Evolutionary conservation across 2,329 filamentous ascomycete genomes (phyloP).

Genomic region (Chaetothyriales sp.): DNA sequence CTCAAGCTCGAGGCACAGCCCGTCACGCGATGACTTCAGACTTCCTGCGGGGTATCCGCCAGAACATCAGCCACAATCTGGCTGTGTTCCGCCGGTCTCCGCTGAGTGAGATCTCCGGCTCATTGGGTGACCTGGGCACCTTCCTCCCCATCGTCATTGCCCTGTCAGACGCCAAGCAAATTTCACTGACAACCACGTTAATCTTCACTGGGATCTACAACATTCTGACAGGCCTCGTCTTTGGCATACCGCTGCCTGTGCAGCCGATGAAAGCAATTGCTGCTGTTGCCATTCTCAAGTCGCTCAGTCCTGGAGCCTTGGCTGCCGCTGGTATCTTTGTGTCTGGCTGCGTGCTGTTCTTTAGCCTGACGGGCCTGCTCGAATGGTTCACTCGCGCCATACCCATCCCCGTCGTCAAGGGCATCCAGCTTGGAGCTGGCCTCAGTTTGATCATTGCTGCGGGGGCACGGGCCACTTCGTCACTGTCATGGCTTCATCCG

Average conservation of each 20-base stretch:
- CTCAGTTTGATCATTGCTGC: conserved; percentile 68
- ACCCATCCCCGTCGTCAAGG: conserved; percentile 78
- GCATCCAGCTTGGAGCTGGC: conserved; percentile 86
- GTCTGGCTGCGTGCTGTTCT: conserved; percentile 53
- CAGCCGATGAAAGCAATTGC: conserved; percentile 88
- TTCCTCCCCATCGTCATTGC: conserved; percentile 79
- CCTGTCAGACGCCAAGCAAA: conserved; percentile 59
- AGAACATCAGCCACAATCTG: conserved; percentile 35
- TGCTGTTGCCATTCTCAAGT: conserved; percentile 63
- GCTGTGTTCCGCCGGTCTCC: conserved; percentile 40
- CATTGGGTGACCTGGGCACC: conserved; percentile 77
- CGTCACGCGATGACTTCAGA: background rate
- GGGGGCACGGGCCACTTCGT: conserved; percentile 50
- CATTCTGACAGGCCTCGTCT: conserved; percentile 62
- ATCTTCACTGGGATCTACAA: conserved; percentile 83
- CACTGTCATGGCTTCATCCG: conserved; percentile 52
- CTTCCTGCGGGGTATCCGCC: conserved; percentile 11
- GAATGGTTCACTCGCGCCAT: conserved; percentile 57
- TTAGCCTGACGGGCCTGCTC: conserved; percentile 68
- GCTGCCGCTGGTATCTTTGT: conserved; percentile 76
- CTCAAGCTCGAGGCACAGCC: too few species aligned
- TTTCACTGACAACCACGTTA: conserved; percentile 65
- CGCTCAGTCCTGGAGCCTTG: conserved; percentile 52
- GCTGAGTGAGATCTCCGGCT: conserved; percentile 69
- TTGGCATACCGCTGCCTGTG: conserved; percentile 79